A percentile compares a stretch with the other conserved stretches of the same genome.
phyloP scores from a whole-genome alignment of 2,329 filamentous ascomycete species.

The Teratosphaeria gauchensis region DNA sequence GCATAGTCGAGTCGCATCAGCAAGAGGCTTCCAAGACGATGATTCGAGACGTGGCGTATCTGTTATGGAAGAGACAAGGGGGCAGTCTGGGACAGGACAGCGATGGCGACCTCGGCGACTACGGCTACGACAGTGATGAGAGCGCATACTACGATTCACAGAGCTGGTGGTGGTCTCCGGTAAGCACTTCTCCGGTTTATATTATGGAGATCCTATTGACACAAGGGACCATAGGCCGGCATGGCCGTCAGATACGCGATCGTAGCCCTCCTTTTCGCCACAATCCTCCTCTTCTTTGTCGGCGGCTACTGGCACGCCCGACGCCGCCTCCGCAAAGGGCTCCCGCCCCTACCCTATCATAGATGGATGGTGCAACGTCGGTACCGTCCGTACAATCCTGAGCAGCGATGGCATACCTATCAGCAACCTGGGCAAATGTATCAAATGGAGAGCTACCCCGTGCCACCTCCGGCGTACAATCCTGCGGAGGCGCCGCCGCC shows the following conservation, averaged over 20 bases:
- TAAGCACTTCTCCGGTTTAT: slow-evolving; percentile 6
- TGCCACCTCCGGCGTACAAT: slow-evolving; percentile 27
- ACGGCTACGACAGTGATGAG: slow-evolving; percentile 2
- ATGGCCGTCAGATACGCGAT: slow-evolving; percentile 56
- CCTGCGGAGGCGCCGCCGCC: slow-evolving; percentile 22
- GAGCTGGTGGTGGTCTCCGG: slow-evolving; percentile 19
- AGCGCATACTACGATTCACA: slow-evolving; percentile 4
- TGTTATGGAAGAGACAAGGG: slow-evolving; percentile 2
- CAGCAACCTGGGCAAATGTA: slow-evolving; percentile 16
- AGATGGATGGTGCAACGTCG: slow-evolving; percentile 31
- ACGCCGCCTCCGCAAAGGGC: slow-evolving; percentile 54
- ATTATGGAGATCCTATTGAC: neutral
- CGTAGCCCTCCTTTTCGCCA: slow-evolving; percentile 50
- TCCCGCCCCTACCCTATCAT: slow-evolving; percentile 60
- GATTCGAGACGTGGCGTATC: neutral
- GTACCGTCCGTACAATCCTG: slow-evolving; percentile 8
- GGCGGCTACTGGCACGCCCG: slow-evolving; percentile 63
- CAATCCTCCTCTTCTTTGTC: slow-evolving; percentile 54
- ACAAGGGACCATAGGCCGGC: slow-evolving; percentile 12
- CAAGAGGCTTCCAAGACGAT: neutral
- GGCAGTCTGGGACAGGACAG: neutral
- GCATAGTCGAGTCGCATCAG: neutral
- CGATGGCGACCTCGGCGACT: neutral
- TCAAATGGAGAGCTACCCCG: slow-evolving; percentile 18
- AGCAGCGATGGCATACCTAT: slow-evolving; percentile 6